Evolutionary conservation across 495 filamentous ascomycete genomes (phyloP), one percentile per base, ranked within the genome.

Genomic region (Bacidia rubella): DNA sequence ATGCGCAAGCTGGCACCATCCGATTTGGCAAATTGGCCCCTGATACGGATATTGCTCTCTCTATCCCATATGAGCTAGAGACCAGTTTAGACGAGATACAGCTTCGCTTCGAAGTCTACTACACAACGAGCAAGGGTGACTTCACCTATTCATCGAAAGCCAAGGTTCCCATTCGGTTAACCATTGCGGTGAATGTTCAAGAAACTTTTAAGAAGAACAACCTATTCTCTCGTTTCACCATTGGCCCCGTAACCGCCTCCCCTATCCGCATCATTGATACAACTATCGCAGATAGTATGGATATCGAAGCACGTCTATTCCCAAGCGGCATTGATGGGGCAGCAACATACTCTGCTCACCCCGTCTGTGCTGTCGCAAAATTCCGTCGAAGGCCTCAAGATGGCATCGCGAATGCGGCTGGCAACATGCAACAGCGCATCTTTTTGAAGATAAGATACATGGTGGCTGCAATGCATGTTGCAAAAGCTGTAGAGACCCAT

Each of bases 141-240:
- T 96, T 92, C 57, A 69, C 74, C 49, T 95, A 83, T 60, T 69
- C 66, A 29, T 75, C 75, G 45, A 79, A 76, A 21, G 74, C 72
- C 11, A 74, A 75, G n/a, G 69, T 87, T 22, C 76, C 80, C 1
- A 82, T 86, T 5, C 68, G 77, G 17, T 70, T 97, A 11, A 86
- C 87, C 0, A 76, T 99, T 38, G 88, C 88, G 17, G 90, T 99
- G 54, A 96, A 97, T 57, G 90, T 99, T 38, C 88, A 96, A 59
- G 93, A 99, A 58, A 79, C 87, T 35, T 99, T 99, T 74, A 93
- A 93, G 63, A 75, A 85, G 48, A 68, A 80, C 25, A 71, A 80
- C 1, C 74, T 97, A 0, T 92, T 90, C 59, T 95, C 90, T 0
- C 80, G 81, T 47, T 97, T 98, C 62, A 92, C 84, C 15, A 79